phyloP scores from a whole-genome alignment of 345 rosid genomes.

The Eucalyptus grandis region DNA sequence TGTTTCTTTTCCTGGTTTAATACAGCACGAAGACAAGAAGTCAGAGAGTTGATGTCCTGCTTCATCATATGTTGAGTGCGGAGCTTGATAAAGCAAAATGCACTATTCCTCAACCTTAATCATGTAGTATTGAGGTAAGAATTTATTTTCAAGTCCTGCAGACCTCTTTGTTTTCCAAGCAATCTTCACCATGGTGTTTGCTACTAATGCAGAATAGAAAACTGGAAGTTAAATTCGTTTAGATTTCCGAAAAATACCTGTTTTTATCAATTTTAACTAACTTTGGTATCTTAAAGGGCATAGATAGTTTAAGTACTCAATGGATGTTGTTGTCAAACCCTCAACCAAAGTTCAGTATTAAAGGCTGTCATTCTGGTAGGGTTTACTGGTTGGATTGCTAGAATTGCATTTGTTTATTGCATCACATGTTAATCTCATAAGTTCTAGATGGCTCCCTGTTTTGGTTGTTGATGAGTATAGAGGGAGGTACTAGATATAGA shows the following conservation, averaged over 20 bases:
- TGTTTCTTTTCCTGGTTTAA: background rate
- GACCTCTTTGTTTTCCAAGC: background rate
- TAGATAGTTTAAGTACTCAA: background rate
- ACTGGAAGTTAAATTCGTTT: background rate
- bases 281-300: background rate
- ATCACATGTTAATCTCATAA: background rate
- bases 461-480: background rate
- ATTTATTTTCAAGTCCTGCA: background rate
- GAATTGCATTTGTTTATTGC: background rate
- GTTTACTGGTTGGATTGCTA: background rate
- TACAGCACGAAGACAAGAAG: conserved; percentile 79
- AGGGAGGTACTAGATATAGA: background rate
- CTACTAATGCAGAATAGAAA: background rate
- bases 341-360: background rate
- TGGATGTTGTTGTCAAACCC: background rate
- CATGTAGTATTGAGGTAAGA: background rate
- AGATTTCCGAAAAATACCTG: background rate
- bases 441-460: background rate
- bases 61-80: conserved; percentile 80
- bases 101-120: conserved; percentile 1
- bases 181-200: background rate
- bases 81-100: conserved; percentile 29
- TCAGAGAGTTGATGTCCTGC: conserved; percentile 81
- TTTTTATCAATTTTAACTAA: background rate
- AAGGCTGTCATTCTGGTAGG: background rate